phyloP scores from a whole-genome alignment of 495 filamentous ascomycete genomes.

The Aspergillus wentii region DNA sequence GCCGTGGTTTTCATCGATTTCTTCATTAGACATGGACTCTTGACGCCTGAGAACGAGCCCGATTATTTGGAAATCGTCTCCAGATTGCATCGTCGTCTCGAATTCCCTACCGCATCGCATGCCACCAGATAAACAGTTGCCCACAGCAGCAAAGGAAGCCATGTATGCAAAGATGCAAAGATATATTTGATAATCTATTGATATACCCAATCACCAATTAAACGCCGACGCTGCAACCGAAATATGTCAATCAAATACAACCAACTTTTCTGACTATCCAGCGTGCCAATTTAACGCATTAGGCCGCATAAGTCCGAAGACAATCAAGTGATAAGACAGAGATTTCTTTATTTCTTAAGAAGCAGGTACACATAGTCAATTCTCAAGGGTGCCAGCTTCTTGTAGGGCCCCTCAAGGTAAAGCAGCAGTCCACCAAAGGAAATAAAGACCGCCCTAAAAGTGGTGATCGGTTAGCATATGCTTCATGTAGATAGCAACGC shows the following conservation, averaged over 20 bases:
- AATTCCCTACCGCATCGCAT: slow-evolving; percentile 65
- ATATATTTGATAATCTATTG: slow-evolving; percentile 18
- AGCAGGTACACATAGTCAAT: slow-evolving; percentile 94
- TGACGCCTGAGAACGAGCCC: slow-evolving; percentile 77
- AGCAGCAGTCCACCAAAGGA: slow-evolving; percentile 91
- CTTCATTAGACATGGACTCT: slow-evolving; percentile 78
- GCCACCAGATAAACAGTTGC: slow-evolving; percentile 8
- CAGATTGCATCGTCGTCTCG: slow-evolving; percentile 72
- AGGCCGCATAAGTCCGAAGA: slow-evolving; percentile 1
- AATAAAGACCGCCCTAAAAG: slow-evolving; percentile 81
- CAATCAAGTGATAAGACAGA: slow-evolving; percentile 1
- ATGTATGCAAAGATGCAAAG: slow-evolving; percentile 3
- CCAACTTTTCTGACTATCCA: slow-evolving; percentile 5
- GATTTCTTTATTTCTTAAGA: slow-evolving; percentile 68
- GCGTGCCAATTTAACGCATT: not conserved
- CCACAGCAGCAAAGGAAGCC: not conserved
- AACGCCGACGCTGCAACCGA: slow-evolving; percentile 27
- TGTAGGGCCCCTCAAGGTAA: slow-evolving; percentile 87
- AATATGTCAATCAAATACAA: slow-evolving; percentile 11
- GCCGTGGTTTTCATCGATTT: slow-evolving; percentile 81
- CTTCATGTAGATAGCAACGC: no score
- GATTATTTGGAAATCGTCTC: slow-evolving; percentile 73
- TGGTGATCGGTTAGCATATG: no score
- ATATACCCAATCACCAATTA: slow-evolving; percentile 22
- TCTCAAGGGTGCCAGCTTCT: slow-evolving; percentile 83